These are phyloP conservation scores for Globisporangium perplexum DNA, from an alignment of 352 stramenopile species.

Conservation along the genomic window DNA sequence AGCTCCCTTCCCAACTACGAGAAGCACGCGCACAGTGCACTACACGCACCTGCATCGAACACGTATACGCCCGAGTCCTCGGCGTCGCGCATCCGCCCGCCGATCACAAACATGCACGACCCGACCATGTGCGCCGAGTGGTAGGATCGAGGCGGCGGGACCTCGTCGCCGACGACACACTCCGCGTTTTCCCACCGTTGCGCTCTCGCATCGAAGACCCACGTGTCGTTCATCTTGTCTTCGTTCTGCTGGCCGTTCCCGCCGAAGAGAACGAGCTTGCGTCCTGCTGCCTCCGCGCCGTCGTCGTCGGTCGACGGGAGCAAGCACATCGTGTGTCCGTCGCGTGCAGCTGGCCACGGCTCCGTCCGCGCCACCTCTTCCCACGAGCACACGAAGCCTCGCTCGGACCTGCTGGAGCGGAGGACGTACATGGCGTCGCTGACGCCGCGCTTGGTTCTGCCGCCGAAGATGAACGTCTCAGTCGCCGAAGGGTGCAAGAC, in stretches of 20 bases:
- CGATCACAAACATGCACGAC: slow-evolving; percentile 53
- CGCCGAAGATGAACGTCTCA: slow-evolving; percentile 48
- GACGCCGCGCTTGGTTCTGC: slow-evolving; percentile 56
- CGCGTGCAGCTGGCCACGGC: slow-evolving; percentile 34
- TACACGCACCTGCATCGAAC: slow-evolving; percentile 34
- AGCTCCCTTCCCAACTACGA: neutral
- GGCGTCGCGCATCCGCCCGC: slow-evolving; percentile 36
- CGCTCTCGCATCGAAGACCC: slow-evolving; percentile 40
- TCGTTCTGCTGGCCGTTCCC: slow-evolving; percentile 67
- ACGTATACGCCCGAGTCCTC: slow-evolving; percentile 48
- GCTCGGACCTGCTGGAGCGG: neutral
- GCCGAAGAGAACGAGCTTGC: slow-evolving; percentile 44
- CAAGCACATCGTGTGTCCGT: slow-evolving; percentile 58
- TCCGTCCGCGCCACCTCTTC: slow-evolving; percentile 8
- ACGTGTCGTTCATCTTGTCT: slow-evolving; percentile 66
- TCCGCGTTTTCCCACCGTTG: slow-evolving; percentile 29
- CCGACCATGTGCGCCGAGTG: slow-evolving; percentile 52
- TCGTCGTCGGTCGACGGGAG: slow-evolving; percentile 1
- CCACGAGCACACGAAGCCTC: slow-evolving; percentile 19
- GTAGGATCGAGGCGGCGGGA: slow-evolving; percentile 52
- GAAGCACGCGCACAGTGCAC: neutral
- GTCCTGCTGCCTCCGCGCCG: neutral
- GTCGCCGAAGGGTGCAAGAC: slow-evolving; percentile 10
- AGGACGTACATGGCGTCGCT: slow-evolving; percentile 38
- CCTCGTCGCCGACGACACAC: slow-evolving; percentile 23